These are phyloP conservation scores for Colletotrichum lini DNA, from an alignment of 2,329 filamentous ascomycete genomes.

Conservation along the genomic window DNA sequence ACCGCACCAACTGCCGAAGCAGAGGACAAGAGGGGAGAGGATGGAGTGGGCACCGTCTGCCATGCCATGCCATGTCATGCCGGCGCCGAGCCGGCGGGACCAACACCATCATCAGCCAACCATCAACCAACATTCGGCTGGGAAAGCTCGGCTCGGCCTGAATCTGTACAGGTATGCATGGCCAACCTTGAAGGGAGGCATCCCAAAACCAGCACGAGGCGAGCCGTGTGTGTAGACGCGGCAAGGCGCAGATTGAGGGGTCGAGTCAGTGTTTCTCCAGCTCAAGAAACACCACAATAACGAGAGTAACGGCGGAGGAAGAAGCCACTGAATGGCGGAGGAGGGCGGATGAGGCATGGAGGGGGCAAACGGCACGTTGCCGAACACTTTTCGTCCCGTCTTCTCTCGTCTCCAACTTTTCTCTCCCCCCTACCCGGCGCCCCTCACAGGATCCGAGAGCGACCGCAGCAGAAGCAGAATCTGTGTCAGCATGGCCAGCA, in stretches of 20 bases:
- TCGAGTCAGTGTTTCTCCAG: conserved; percentile 29
- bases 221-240: not conserved
- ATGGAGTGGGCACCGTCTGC: no score
- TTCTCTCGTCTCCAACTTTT: conserved; percentile 23
- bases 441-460: conserved; percentile 16
- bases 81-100: conserved; percentile 18
- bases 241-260: conserved; percentile 9
- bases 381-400: conserved; percentile 6
- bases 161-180: conserved; percentile 19
- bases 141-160: conserved; percentile 13
- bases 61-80: not conserved
- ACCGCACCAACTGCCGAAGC: conserved; percentile 27
- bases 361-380: conserved; percentile 27
- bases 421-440: not conserved
- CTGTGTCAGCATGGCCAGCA: conserved; percentile 18
- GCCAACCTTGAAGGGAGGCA: conserved; percentile 24
- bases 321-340: not conserved
- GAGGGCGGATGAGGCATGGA: not conserved
- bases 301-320: not conserved
- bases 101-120: conserved; percentile 3
- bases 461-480: conserved; percentile 21
- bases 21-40: not conserved
- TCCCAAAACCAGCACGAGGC: conserved; percentile 17
- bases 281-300: not conserved
- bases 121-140: not conserved